Base-by-base conservation (phyloP, 2,329 filamentous ascomycete species). In the Anthostomella pinea region DNA sequence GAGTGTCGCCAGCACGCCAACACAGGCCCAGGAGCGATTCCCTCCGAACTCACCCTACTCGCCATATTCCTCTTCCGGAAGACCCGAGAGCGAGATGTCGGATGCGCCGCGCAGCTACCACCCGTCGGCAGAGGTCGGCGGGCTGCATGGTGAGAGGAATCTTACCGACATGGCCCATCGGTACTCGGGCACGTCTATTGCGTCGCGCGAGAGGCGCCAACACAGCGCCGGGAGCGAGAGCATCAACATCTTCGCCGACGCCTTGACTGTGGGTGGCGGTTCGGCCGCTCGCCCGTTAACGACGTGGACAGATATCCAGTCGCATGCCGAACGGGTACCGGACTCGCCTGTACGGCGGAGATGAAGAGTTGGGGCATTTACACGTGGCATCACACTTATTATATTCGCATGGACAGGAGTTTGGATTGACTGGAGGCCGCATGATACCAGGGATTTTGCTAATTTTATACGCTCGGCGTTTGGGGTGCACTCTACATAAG, bases 211-310 rank as follows among this genome's bases (percentile, higher is more conserved):
- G 5, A 26, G 29, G 10, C 32, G 46, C 5, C 31, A 43, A 33
- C 19, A 35, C 11, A 52, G 53, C 36, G 41, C 26, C 11, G 48
- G 53, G 17, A 51, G 46, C 41, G 47, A 53, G 45, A 52, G 46
- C 38, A 57, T 58, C 28, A 52, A 56, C 16, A 38, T 58, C 35
- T 58, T 56, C 38, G 52, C 52, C 14, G 54, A 58, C 45, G 47
- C 54, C 28, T 31, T 35, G 8, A 51, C 41, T 15, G 40, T 57
- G 15, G 34, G 35, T 11, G 18, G 39, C 17, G 27, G 30, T 14
- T 40, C 9, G 11, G n/a, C 5, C 23, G 21, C n/a, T 10, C 33
- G 39, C 3, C 39, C 52, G 18, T 33, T 45, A 19, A 51, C 48
- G 17, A 57, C 54, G 35, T 57, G 54, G 54, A 53, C 52, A 5